Conservation (phyloP, 768 basidiomycete species). For the Lepiota venenata region DNA sequence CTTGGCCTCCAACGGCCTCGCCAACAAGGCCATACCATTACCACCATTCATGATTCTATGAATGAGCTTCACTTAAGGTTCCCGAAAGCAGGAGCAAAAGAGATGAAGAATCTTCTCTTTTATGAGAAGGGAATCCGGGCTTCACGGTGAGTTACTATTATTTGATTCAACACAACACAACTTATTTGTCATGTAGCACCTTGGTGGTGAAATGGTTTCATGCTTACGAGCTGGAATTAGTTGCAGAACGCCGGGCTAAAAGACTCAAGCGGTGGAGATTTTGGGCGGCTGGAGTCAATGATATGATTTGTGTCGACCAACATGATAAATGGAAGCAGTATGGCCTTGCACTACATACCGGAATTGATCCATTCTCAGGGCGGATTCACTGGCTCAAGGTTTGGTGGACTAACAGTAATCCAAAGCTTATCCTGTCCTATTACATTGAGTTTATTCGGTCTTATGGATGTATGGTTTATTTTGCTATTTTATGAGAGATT, state of each 20-base stretch:
- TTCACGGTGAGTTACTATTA: background rate
- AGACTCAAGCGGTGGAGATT: constrained; percentile 26
- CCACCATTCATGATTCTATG: background rate
- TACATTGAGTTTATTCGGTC: too few species aligned
- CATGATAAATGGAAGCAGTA: constrained; percentile 46
- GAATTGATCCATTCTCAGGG: constrained; percentile 34
- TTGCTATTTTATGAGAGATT: too few species aligned
- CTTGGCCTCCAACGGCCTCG: background rate
- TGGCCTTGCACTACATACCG: constrained; percentile 31
- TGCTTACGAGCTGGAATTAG: constrained; percentile 13
- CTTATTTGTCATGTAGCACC: background rate
- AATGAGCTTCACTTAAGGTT: background rate
- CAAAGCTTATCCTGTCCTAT: too few species aligned
- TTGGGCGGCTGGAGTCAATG: constrained; percentile 39
- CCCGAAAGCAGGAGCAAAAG: background rate
- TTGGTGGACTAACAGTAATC: too few species aligned
- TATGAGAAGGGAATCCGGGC: background rate
- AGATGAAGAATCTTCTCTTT: background rate
- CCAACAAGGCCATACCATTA: background rate
- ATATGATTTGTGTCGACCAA: constrained; percentile 36
- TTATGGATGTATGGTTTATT: too few species aligned
- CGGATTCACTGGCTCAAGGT: too few species aligned
- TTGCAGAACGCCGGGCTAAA: constrained; percentile 14
- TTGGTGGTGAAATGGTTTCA: background rate
- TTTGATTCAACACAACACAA: background rate